A percentile compares a stretch with the other conserved stretches of the same genome.
Evolutionary conservation across 331 rosid genomes (phyloP).

Genomic region (Cucumis variabilis): DNA sequence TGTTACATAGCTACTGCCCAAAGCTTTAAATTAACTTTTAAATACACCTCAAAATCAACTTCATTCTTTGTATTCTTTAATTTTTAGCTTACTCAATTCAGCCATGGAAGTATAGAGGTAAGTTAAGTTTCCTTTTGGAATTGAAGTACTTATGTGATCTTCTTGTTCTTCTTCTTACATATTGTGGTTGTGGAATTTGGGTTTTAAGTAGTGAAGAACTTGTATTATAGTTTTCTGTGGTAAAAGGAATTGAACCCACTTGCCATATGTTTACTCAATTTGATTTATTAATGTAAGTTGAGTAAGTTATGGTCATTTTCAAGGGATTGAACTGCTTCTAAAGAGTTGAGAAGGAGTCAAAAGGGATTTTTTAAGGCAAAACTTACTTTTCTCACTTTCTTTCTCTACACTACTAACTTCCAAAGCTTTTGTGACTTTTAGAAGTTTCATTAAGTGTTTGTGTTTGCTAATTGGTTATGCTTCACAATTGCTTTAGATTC

Average conservation of each 20-base stretch:
- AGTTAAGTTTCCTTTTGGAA: not conserved
- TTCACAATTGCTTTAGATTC: too few species aligned
- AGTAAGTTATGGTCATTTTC: not conserved
- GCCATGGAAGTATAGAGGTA: constrained; percentile 20
- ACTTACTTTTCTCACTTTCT: not conserved
- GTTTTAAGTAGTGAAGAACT: not conserved
- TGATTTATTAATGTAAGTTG: not conserved
- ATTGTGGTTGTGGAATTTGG: not conserved
- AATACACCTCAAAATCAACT: not conserved
- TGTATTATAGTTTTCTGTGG: not conserved
- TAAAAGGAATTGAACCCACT: not conserved
- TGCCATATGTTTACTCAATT: not conserved
- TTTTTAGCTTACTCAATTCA: not conserved
- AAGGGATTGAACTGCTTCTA: not conserved
- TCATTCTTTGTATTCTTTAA: not conserved
- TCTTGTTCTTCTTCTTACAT: not conserved
- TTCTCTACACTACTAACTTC: not conserved
- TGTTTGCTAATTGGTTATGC: too few species aligned
- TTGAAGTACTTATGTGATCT: not conserved
- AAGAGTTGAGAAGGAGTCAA: not conserved
- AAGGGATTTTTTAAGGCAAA: not conserved
- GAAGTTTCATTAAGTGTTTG: not conserved
- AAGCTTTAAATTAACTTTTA: not conserved
- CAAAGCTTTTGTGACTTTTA: not conserved
- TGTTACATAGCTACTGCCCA: not conserved